Conservation (phyloP, 805 yeast genomes). For the Ogataea corticis region DNA sequence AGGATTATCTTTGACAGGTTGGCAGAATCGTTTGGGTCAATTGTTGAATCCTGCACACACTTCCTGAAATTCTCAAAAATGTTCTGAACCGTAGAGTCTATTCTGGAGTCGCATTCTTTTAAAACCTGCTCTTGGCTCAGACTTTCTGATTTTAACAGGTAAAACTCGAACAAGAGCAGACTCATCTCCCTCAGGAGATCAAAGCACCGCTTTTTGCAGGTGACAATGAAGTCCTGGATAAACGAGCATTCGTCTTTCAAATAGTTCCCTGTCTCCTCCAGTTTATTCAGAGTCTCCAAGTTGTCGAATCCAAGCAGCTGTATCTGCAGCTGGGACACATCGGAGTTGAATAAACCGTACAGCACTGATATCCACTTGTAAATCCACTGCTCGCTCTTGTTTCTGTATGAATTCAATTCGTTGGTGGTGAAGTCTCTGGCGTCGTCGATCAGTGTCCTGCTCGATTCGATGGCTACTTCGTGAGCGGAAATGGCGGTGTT, state of each 20-base stretch:
- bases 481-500: constrained; percentile 11
- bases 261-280: constrained; percentile 25
- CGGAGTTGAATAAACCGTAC: constrained; percentile 30
- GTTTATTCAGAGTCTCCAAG: constrained; percentile 21
- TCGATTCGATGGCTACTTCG: constrained; percentile 11
- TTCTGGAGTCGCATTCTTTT: constrained; percentile 23
- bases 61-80: constrained; percentile 18
- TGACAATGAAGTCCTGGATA: constrained; percentile 21
- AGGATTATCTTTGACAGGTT: constrained; percentile 17
- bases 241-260: constrained; percentile 23
- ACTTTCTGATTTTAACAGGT: constrained; percentile 24
- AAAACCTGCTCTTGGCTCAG: constrained; percentile 18
- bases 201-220: constrained; percentile 28
- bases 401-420: constrained; percentile 14
- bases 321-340: constrained; percentile 24
- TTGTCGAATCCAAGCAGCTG: constrained; percentile 29
- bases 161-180: constrained; percentile 29
- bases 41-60: constrained; percentile 5
- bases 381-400: constrained; percentile 24
- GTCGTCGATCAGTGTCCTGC: constrained; percentile 10
- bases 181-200: constrained; percentile 27
- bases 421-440: constrained; percentile 9
- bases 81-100: constrained; percentile 16
- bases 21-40: constrained; percentile 14
- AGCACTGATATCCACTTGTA: constrained; percentile 32